Conservation (phyloP, 257 asterid genomes). For the Misopates orontium region DNA sequence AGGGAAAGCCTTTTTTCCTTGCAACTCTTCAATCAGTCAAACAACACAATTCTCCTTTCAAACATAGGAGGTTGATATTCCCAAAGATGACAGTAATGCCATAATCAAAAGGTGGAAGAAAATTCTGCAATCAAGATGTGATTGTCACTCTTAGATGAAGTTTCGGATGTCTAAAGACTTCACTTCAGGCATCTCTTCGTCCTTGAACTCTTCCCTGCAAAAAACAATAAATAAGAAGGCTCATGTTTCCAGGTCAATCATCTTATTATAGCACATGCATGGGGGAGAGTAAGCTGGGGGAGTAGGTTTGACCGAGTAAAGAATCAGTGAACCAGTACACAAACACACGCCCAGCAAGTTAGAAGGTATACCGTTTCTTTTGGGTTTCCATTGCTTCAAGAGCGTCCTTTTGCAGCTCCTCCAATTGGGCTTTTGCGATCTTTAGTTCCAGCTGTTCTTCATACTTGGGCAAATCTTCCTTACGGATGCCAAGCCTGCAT, state of each 20-base stretch:
- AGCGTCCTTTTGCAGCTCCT: slow-evolving; percentile 81
- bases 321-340: not conserved
- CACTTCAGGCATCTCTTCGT: slow-evolving; percentile 73
- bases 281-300: not conserved
- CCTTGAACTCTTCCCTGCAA: slow-evolving; percentile 87
- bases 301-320: not conserved
- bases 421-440: slow-evolving; percentile 85
- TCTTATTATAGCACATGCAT: not conserved
- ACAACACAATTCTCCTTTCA: slow-evolving; percentile 30
- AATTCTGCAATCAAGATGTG: slow-evolving; percentile 11
- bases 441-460: slow-evolving; percentile 86
- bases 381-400: slow-evolving; percentile 94
- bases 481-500: slow-evolving; percentile 78
- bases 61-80: slow-evolving; percentile 24
- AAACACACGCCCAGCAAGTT: not conserved
- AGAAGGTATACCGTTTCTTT: slow-evolving; percentile 61
- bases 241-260: slow-evolving; percentile 5
- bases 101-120: slow-evolving; percentile 20
- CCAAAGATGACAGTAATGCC: slow-evolving; percentile 22
- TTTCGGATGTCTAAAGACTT: slow-evolving; percentile 85
- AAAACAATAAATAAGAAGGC: not conserved
- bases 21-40: slow-evolving; percentile 37
- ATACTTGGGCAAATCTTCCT: slow-evolving; percentile 76
- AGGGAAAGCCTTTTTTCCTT: slow-evolving; percentile 16
- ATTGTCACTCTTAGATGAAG: slow-evolving; percentile 48